Percentiles rank a stretch among this genome's conserved stretches.
Conservation (phyloP, 768 basidiomycete species). For the Tricholoma bakamatsutake region DNA sequence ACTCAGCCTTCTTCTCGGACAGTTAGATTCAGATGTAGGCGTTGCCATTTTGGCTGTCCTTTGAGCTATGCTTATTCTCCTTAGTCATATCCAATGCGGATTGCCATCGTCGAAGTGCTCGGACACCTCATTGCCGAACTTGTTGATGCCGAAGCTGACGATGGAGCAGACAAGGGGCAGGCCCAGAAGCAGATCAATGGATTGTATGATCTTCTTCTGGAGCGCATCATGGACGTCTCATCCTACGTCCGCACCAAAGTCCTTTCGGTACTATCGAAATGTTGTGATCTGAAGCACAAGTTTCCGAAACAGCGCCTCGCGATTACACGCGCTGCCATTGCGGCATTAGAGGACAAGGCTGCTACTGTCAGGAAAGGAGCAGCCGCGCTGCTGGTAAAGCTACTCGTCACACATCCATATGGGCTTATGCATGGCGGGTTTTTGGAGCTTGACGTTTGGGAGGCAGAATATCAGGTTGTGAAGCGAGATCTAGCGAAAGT, state of each 20-base stretch:
- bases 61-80: neutral
- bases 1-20: conserved; percentile 74
- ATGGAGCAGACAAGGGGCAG: conserved; percentile 30
- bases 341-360: conserved; percentile 84
- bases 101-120: conserved; percentile 88
- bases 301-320: conserved; percentile 82
- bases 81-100: conserved; percentile 94
- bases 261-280: conserved; percentile 63
- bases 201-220: conserved; percentile 79
- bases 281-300: conserved; percentile 71
- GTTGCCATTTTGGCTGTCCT: neutral
- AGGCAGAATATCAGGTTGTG: conserved; percentile 60
- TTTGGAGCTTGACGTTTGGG: conserved; percentile 67
- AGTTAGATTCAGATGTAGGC: conserved; percentile 87
- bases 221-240: conserved; percentile 82
- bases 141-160: conserved; percentile 41
- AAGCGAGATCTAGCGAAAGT: conserved; percentile 61
- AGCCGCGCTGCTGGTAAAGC: conserved; percentile 63
- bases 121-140: conserved; percentile 82
- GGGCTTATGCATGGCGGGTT: conserved; percentile 78
- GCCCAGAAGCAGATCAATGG: conserved; percentile 69
- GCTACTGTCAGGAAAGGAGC: conserved; percentile 84
- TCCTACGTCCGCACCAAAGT: conserved; percentile 92
- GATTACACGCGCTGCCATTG: conserved; percentile 72
- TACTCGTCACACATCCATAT: conserved; percentile 87